Percentiles rank a stretch among this genome's conserved stretches.
Evolutionary conservation across 2,329 filamentous ascomycete genomes (phyloP).

Genomic region (Fusarium floridanum): DNA sequence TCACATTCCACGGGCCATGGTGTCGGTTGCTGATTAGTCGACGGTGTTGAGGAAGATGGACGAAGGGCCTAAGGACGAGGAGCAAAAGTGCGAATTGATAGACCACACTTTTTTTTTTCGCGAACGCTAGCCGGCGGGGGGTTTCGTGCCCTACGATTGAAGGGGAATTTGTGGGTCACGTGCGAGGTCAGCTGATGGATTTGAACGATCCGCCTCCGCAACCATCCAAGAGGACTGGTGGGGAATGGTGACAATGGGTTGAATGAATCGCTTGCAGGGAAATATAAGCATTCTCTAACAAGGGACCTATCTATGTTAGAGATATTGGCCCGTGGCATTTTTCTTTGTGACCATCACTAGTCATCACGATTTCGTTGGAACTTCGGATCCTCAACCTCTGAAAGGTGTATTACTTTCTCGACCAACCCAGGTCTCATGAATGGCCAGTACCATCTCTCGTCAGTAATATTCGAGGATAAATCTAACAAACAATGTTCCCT

Average conservation of each 20-base stretch:
- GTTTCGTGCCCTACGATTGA: slow-evolving; percentile 52
- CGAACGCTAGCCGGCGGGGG: slow-evolving; percentile 46
- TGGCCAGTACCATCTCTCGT: slow-evolving; percentile 15
- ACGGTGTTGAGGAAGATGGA: slow-evolving; percentile 53
- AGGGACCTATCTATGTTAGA: neutral
- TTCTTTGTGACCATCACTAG: neutral
- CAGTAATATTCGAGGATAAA: slow-evolving; percentile 19
- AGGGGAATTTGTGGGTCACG: slow-evolving; percentile 20
- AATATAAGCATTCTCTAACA: neutral
- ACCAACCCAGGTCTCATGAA: neutral
- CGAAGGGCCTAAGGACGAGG: slow-evolving; percentile 40
- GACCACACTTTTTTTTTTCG: slow-evolving; percentile 48
- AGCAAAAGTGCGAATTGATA: slow-evolving; percentile 45
- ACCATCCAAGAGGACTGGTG: neutral
- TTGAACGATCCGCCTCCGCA: neutral
- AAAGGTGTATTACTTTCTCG: slow-evolving; percentile 1
- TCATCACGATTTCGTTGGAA: neutral
- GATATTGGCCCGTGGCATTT: neutral
- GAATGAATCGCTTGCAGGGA: neutral
- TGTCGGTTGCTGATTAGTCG: slow-evolving; percentile 59
- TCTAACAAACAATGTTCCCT: slow-evolving; percentile 17
- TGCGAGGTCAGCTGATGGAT: slow-evolving; percentile 10
- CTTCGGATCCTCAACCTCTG: neutral
- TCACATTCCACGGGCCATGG: slow-evolving; percentile 76
- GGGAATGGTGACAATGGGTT: neutral